phyloP scores from a whole-genome alignment of 176 grass and related monocot species.

The Paspalum notatum region DNA sequence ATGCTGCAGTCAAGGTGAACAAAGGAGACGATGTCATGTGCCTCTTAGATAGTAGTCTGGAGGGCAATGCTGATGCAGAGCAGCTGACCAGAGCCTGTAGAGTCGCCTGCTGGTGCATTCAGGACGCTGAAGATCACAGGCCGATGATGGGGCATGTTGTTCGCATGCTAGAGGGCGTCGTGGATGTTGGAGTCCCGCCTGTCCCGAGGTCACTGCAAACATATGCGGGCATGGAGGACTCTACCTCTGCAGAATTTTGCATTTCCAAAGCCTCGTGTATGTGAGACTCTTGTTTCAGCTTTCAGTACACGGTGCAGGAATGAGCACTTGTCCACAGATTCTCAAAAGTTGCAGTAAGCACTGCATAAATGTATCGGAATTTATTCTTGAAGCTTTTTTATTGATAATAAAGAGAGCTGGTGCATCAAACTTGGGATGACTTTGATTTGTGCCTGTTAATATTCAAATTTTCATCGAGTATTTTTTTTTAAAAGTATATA shows the following conservation, averaged over 20 bases:
- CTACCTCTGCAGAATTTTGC: neutral
- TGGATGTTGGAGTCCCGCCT: slow-evolving; percentile 36
- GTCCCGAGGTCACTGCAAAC: slow-evolving; percentile 37
- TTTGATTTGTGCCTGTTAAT: too few relatives aligned
- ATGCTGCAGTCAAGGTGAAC: slow-evolving; percentile 14
- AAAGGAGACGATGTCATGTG: slow-evolving; percentile 33
- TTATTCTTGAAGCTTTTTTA: too few relatives aligned
- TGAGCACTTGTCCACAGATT: too few relatives aligned
- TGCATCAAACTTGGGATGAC: too few relatives aligned
- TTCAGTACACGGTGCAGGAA: neutral
- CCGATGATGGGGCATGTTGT: slow-evolving; percentile 49
- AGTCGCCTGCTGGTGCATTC: slow-evolving; percentile 62
- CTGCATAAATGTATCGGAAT: too few relatives aligned
- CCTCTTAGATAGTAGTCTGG: slow-evolving; percentile 28
- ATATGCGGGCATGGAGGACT: slow-evolving; percentile 36
- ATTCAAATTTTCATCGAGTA: too few relatives aligned
- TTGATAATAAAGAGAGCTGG: too few relatives aligned
- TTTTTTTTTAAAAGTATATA: too few relatives aligned
- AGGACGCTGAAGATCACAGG: slow-evolving; percentile 40
- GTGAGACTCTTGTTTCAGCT: neutral
- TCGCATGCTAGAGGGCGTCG: slow-evolving; percentile 46
- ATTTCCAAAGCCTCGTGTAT: neutral
- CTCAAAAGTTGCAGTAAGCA: too few relatives aligned
- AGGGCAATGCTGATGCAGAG: slow-evolving; percentile 36
- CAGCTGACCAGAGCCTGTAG: slow-evolving; percentile 43